A percentile compares a stretch with the other conserved stretches of the same genome.
phyloP scores from a whole-genome alignment of 2,329 filamentous ascomycete genomes.

The Beauveria sp. region DNA sequence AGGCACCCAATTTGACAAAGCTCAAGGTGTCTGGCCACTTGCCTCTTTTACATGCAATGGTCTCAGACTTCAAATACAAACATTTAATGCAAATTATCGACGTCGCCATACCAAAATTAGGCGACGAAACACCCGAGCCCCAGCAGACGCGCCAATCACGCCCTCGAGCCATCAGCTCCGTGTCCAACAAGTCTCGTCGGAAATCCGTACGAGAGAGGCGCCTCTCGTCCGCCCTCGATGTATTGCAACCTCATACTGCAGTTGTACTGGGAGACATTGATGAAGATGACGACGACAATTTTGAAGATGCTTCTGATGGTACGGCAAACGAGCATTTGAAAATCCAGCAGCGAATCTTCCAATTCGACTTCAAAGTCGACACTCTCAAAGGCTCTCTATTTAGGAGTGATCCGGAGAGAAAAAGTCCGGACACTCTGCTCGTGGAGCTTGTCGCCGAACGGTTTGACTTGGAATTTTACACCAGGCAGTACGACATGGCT shows the following conservation, averaged over 20 bases:
- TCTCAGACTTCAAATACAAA: constrained; percentile 96
- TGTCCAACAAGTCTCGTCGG: constrained; percentile 37
- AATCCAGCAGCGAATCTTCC: constrained; percentile 83
- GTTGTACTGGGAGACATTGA: constrained; percentile 75
- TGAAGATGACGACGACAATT: constrained; percentile 57
- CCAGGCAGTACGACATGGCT: constrained; percentile 85
- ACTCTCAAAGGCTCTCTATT: constrained; percentile 89
- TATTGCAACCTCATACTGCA: constrained; percentile 63
- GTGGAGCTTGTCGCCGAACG: constrained; percentile 87
- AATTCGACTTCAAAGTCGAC: constrained; percentile 95
- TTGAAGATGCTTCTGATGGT: constrained; percentile 59
- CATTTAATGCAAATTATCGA: constrained; percentile 93
- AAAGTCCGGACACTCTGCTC: constrained; percentile 69
- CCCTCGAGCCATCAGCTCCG: constrained; percentile 38
- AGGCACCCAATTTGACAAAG: constrained; percentile 86
- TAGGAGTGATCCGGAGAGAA: constrained; percentile 71
- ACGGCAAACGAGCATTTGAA: constrained; percentile 52
- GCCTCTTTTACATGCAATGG: constrained; percentile 81
- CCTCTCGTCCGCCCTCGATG: constrained; percentile 66
- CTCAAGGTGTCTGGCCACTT: constrained; percentile 86
- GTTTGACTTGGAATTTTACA: constrained; percentile 81
- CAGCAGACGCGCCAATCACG: constrained; percentile 26
- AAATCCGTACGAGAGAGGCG: constrained; percentile 42
- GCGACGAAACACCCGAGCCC: constrained; percentile 28
- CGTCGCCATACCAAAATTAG: constrained; percentile 82